These are phyloP conservation scores for Drechslerella dactyloides DNA, from an alignment of 2,329 filamentous ascomycete genomes.

Conservation along the genomic window DNA sequence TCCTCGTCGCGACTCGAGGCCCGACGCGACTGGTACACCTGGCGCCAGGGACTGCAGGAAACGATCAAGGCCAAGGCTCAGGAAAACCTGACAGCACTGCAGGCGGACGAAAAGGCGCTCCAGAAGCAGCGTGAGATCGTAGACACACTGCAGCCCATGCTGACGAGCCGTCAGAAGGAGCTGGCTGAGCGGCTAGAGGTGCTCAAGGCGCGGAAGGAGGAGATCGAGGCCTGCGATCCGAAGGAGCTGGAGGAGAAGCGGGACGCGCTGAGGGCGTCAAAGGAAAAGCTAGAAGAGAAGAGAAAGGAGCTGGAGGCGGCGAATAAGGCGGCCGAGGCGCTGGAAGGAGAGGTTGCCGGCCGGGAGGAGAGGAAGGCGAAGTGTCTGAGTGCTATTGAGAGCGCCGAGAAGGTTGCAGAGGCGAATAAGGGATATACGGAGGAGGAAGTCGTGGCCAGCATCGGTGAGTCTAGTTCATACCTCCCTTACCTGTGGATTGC, in stretches of 20 bases:
- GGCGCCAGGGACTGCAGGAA: conserved; percentile 86
- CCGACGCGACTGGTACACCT: conserved; percentile 98
- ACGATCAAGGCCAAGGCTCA: conserved; percentile 81
- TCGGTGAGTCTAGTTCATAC: conserved; percentile 70
- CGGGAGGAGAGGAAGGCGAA: conserved; percentile 71
- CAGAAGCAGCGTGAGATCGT: conserved; percentile 73
- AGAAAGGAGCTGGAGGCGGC: conserved; percentile 71
- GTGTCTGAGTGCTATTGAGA: conserved; percentile 75
- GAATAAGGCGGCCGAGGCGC: conserved; percentile 70
- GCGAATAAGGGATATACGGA: conserved; percentile 89
- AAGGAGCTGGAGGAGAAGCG: conserved; percentile 77
- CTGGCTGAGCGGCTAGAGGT: conserved; percentile 70
- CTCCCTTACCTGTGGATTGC: conserved; percentile 63
- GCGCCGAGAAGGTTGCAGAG: conserved; percentile 82
- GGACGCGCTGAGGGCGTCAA: conserved; percentile 69
- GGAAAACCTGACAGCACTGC: conserved; percentile 77
- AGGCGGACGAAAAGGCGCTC: conserved; percentile 72
- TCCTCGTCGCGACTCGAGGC: conserved; percentile 86
- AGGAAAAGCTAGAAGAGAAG: conserved; percentile 73
- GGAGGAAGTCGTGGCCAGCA: conserved; percentile 71
- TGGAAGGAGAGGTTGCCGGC: conserved; percentile 69
- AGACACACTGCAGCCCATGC: conserved; percentile 69
- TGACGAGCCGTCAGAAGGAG: conserved; percentile 67
- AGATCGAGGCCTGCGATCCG: conserved; percentile 79
- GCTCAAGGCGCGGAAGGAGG: conserved; percentile 73